These are phyloP conservation scores for Cicer chorassanicum DNA, from an alignment of 306 rosid genomes.

Conservation along the genomic window DNA sequence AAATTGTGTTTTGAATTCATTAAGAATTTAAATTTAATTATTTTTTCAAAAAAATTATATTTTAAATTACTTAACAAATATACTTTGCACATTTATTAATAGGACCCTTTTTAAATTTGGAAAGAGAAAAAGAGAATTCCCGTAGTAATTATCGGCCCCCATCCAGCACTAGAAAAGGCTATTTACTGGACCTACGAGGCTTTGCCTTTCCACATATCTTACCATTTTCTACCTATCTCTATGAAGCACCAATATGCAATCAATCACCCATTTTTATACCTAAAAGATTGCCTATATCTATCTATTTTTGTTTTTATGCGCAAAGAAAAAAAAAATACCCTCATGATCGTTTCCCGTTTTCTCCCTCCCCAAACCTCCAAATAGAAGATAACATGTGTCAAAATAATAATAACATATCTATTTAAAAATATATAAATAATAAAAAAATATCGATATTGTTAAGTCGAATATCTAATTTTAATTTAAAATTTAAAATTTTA, in stretches of 20 bases:
- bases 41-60: too few relatives aligned
- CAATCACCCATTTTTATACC: constrained; percentile 40
- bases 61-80: too few relatives aligned
- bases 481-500: too few relatives aligned
- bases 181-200: constrained; percentile 28
- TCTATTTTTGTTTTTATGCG: constrained; percentile 1
- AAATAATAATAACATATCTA: background rate
- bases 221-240: constrained; percentile 39
- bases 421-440: too few relatives aligned
- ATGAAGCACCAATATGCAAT: constrained; percentile 21
- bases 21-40: too few relatives aligned
- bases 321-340: background rate
- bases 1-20: too few relatives aligned
- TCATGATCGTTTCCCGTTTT: background rate
- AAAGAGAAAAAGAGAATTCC: background rate
- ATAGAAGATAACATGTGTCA: constrained; percentile 23
- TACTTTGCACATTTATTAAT: too few relatives aligned
- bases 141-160: constrained; percentile 16
- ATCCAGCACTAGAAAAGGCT: constrained; percentile 5
- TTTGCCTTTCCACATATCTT: background rate
- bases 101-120: too few relatives aligned
- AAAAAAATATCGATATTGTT: too few relatives aligned
- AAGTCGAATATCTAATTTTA: too few relatives aligned
- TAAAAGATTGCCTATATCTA: constrained; percentile 13
- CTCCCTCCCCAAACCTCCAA: background rate